Base-by-base conservation (phyloP, 305 asterid genomes). In the Coffea humblotiana region DNA sequence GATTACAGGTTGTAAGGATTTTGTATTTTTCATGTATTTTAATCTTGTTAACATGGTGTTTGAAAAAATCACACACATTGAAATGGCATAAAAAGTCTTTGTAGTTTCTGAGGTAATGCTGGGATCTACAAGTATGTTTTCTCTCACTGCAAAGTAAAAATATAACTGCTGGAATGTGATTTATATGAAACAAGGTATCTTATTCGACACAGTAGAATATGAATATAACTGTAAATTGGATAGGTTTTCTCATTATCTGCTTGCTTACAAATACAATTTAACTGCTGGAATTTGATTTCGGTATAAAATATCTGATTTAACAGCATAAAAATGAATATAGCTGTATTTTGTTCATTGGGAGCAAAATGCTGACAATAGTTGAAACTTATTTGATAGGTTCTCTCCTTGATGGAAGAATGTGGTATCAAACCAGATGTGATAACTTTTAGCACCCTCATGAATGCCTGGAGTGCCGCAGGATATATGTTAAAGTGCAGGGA, bases 361-460 rank as follows among this genome's bases (percentile, higher is more conserved):
- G 43, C 10, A 47, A 76, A 72, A 80, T 43, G 48, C 77, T 83
- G 63, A 52, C 43, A 47, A 35, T 52, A 48, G 8, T 82, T 69
- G 43, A 40, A 3, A 65, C 71, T 58, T 66, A 77, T 71, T 77
- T 71, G 45, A 68, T 79, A 92, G 96, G 94, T 92, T 82, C 83
- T 91, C 43, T 80, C 86, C 11, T 82, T 90, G 89, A 93, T 92
- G 97, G 93, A 88, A 82, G 89, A 90, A 66, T 84, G 84, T 68
- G 94, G 89, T 75, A 83, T 90, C n/a, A 90, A 88, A 85, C 95
- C 94, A 48, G 93, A 91, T 79, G 94, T 92, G 75, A 83, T 90
- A 40, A 90, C 97, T 25, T 93, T 88, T 75, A 91, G 97, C 89
- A 92, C 93, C 75, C 87, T 92, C 88, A 93, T 92, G 97, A 90